Percentiles rank a stretch among this genome's conserved stretches.
These are phyloP conservation scores for Clarkia xantiana DNA, from an alignment of 345 rosid species.

Conservation along the genomic window DNA sequence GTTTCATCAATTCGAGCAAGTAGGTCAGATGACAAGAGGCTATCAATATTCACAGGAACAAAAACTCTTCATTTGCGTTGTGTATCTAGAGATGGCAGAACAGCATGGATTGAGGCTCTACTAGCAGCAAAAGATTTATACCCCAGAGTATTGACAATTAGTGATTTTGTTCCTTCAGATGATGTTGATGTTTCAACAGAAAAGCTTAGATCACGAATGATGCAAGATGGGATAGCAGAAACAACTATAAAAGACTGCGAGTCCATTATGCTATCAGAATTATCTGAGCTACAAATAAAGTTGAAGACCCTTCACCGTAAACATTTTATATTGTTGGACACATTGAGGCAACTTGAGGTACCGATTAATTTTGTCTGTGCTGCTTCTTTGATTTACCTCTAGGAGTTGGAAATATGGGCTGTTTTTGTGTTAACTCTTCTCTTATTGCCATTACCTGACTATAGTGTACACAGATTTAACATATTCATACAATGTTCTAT, in stretches of 20 bases:
- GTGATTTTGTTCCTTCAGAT: slow-evolving; percentile 49
- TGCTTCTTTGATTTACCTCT: no score
- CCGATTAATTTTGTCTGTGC: slow-evolving; percentile 2
- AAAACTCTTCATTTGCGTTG: slow-evolving; percentile 93
- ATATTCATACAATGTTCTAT: no score
- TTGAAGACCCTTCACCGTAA: slow-evolving; percentile 49
- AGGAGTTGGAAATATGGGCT: no score
- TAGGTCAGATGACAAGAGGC: slow-evolving; percentile 94
- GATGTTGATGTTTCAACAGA: slow-evolving; percentile 76
- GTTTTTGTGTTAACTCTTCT: no score
- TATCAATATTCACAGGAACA: slow-evolving; percentile 83
- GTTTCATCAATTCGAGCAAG: slow-evolving; percentile 92
- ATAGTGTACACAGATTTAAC: no score
- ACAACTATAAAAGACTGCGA: slow-evolving; percentile 65
- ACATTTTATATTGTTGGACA: slow-evolving; percentile 55
- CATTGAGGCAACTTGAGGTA: slow-evolving; percentile 91
- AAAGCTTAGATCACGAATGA: slow-evolving; percentile 54
- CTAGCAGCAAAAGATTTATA: slow-evolving; percentile 73
- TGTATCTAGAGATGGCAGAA: slow-evolving; percentile 60
- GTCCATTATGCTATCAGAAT: slow-evolving; percentile 70
- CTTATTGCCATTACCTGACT: no score
- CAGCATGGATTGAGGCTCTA: slow-evolving; percentile 77
- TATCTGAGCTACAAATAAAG: slow-evolving; percentile 59
- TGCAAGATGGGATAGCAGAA: slow-evolving; percentile 73
- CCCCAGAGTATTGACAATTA: slow-evolving; percentile 51